Percentiles rank a stretch among this genome's conserved stretches.
phyloP scores from a whole-genome alignment of 257 asterid genomes.

The Striga asiatica region DNA sequence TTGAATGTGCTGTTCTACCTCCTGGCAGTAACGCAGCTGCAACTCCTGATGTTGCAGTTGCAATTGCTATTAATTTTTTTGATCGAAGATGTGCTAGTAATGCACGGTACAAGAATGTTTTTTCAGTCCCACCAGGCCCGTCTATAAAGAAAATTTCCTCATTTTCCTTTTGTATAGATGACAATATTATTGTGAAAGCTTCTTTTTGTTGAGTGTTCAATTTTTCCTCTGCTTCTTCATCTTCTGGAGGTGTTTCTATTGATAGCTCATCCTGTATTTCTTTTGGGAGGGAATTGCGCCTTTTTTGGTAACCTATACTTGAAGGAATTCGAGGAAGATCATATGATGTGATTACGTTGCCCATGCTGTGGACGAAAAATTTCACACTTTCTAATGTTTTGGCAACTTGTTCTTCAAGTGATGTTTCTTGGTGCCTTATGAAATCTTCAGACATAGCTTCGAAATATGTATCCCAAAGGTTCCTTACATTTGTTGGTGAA shows the following conservation, averaged over 20 bases:
- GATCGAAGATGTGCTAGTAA: background rate
- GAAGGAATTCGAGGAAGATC: background rate
- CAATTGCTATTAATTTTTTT: background rate
- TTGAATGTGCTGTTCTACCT: background rate
- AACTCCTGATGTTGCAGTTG: background rate
- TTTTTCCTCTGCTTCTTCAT: background rate
- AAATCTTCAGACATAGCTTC: conserved; percentile 6
- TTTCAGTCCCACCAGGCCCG: background rate
- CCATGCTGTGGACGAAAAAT: background rate
- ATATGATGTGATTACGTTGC: background rate
- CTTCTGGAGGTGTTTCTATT: background rate
- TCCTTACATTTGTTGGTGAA: background rate
- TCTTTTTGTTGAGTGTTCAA: background rate
- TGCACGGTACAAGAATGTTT: background rate
- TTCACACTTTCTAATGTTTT: background rate
- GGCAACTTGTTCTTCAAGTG: background rate
- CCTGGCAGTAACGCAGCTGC: background rate
- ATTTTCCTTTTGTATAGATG: background rate
- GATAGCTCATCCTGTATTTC: background rate
- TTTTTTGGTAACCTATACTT: background rate
- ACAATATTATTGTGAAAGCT: background rate
- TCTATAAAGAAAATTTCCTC: background rate
- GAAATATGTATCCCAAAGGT: background rate
- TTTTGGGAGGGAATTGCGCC: background rate
- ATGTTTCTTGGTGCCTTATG: background rate